A percentile compares a stretch with the other conserved stretches of the same genome.
Conservation (phyloP, 768 basidiomycete species). For the Auriscalpium microsporum region DNA sequence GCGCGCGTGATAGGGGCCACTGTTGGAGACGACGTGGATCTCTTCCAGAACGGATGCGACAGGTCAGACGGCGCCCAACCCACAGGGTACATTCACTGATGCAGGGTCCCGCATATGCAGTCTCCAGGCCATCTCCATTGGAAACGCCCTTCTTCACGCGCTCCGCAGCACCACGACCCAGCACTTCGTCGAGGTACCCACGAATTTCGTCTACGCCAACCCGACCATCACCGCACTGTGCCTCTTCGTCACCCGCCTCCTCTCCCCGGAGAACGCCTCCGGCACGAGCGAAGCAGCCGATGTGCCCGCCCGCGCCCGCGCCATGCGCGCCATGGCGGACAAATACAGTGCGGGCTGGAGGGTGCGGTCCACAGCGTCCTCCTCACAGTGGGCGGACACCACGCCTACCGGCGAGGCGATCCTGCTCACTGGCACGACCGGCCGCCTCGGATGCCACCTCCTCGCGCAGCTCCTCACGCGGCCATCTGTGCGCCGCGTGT, state of each 20-base stretch:
- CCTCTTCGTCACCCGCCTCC: slow-evolving; percentile 12
- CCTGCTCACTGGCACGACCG: background rate
- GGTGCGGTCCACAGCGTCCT: background rate
- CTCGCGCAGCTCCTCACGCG: background rate
- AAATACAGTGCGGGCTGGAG: slow-evolving; percentile 25
- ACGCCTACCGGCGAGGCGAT: background rate
- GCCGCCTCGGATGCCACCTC: background rate
- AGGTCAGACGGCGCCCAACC: background rate
- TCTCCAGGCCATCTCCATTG: slow-evolving; percentile 25
- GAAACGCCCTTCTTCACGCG: slow-evolving; percentile 22
- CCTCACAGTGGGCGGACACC: background rate
- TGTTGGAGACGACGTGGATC: slow-evolving; percentile 18
- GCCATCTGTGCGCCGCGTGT: background rate
- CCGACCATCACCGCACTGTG: slow-evolving; percentile 29
- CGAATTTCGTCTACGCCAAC: slow-evolving; percentile 28
- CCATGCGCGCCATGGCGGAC: slow-evolving; percentile 31
- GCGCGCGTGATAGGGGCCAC: slow-evolving; percentile 21
- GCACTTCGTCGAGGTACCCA: slow-evolving; percentile 15
- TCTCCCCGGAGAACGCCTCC: background rate
- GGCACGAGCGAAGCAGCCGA: slow-evolving; percentile 3
- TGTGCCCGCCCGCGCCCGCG: slow-evolving; percentile 10
- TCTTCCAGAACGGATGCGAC: slow-evolving; percentile 2
- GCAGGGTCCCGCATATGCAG: slow-evolving; percentile 8
- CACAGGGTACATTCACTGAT: too few species aligned
- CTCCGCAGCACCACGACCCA: slow-evolving; percentile 16